Evolutionary conservation across 2,329 filamentous ascomycete species (phyloP), one percentile per base, ranked within the genome.

Genomic region (Stachybotrys elegans): DNA sequence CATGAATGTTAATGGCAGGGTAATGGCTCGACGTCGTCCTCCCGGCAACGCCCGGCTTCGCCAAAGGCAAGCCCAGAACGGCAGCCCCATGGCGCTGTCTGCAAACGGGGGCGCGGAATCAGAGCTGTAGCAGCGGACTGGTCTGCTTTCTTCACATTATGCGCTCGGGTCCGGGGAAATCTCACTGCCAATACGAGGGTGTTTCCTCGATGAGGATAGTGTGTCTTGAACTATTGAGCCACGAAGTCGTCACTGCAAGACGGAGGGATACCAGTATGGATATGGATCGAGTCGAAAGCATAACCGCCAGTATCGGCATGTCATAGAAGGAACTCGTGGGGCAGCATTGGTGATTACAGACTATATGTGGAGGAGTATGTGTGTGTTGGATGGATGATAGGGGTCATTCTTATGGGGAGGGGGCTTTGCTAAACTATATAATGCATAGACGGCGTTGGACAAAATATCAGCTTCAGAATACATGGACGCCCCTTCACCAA

Each of bases 51-150:
- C 63, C 31, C 66, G 68, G 41, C 61, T 68, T 37, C 67, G 69
- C 41, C 67, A 67, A 50, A 59, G 69, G 46, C 71, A 71, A 51
- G 63, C 63, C 32, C 70, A 75, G 50, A 78, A 76, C 51, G 76
- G 75, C 29, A 80, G 76, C 51, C 75, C 76, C 5, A 81, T 80
- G 74, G 67, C 68, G 4, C 50, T 78, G 40, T 78, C 79, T 50
- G 65, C 74, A 5, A 79, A 79, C 47, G 76, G 75, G 42, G 76
- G 75, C 43, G 76, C 69, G 45, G 76, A 80, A 58, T 78, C 76
- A 25, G 77, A 79, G 61, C 70, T 81, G 54, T 68, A 68, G 58
- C 45, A 44, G 9, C 9, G 25, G 9, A 29, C 25, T 14, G 25
- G 25, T 14, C 14, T 14, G 8, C 25, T 8, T 14, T 9, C 25